A percentile compares a stretch with the other conserved stretches of the same genome.
phyloP scores from a whole-genome alignment of 805 yeast species.

The Hagleromyces aurorensis region DNA sequence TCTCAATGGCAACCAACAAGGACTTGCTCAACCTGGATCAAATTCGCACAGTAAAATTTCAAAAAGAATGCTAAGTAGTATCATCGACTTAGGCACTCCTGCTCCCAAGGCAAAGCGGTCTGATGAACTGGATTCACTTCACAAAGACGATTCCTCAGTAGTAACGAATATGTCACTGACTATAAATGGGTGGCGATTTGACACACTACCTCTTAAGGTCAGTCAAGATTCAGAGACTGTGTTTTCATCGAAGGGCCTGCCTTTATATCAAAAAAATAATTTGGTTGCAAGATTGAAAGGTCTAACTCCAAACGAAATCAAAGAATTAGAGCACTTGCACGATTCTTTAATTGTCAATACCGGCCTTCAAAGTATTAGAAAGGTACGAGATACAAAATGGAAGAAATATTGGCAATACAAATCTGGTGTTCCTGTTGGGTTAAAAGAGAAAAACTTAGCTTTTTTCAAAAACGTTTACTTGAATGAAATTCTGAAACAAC shows the following conservation, averaged over 20 bases:
- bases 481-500: conserved; percentile 27
- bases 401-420: conserved; percentile 39
- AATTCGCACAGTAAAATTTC: conserved; percentile 11
- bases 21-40: conserved; percentile 1
- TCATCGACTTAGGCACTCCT: conserved; percentile 11
- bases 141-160: conserved; percentile 1
- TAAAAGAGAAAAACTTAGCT: conserved; percentile 20
- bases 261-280: conserved; percentile 32
- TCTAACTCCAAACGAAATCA: conserved; percentile 33
- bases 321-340: conserved; percentile 42
- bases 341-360: conserved; percentile 41
- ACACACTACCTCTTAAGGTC: conserved; percentile 21
- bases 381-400: conserved; percentile 41
- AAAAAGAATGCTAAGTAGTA: conserved; percentile 19
- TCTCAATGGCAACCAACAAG: not conserved
- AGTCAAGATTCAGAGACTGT: conserved; percentile 14
- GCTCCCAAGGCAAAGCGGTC: conserved; percentile 7
- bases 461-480: conserved; percentile 24
- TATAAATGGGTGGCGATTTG: conserved; percentile 31
- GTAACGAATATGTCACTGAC: conserved; percentile 13
- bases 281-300: conserved; percentile 24
- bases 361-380: conserved; percentile 36
- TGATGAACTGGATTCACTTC: conserved; percentile 8
- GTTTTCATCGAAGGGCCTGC: conserved; percentile 37
- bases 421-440: conserved; percentile 34